Evolutionary conservation across 192 early-diverging fungal genomes (phyloP).

Genomic region (Mortierella alpina): DNA sequence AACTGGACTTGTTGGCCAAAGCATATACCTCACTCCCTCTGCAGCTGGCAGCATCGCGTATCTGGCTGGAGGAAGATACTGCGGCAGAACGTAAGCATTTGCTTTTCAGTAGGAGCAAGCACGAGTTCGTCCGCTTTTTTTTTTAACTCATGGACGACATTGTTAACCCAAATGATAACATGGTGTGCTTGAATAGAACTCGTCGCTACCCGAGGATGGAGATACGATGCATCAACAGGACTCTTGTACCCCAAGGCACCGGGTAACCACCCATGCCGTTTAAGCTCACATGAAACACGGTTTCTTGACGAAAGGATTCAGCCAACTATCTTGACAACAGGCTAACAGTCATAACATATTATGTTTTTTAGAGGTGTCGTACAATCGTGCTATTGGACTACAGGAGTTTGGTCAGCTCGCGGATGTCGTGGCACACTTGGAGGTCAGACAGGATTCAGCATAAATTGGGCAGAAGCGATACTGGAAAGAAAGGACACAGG

Average conservation of each 20-base stretch:
- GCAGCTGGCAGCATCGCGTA: slow-evolving; percentile 46
- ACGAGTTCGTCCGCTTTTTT: background rate
- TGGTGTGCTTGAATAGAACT: slow-evolving; percentile 19
- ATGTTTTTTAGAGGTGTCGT: slow-evolving; percentile 7
- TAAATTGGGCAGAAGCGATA: background rate
- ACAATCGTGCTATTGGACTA: slow-evolving; percentile 34
- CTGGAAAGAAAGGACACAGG: background rate
- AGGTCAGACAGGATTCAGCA: slow-evolving; percentile 38
- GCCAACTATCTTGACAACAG: background rate
- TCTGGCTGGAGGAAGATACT: slow-evolving; percentile 38
- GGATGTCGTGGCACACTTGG: slow-evolving; percentile 49
- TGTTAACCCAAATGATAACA: background rate
- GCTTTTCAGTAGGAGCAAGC: background rate
- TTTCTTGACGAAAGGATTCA: background rate
- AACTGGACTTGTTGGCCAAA: slow-evolving; percentile 45
- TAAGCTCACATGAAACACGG: background rate
- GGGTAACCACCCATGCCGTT: background rate
- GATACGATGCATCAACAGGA: slow-evolving; percentile 42
- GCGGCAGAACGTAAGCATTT: slow-evolving; percentile 41
- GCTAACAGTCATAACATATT: background rate
- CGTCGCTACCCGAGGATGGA: slow-evolving; percentile 48
- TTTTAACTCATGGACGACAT: background rate
- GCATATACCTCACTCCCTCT: slow-evolving; percentile 50
- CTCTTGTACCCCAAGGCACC: slow-evolving; percentile 47
- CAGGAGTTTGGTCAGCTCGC: slow-evolving; percentile 46